Conservation (phyloP, 768 basidiomycete species). For the Rhodotorula paludigena region DNA sequence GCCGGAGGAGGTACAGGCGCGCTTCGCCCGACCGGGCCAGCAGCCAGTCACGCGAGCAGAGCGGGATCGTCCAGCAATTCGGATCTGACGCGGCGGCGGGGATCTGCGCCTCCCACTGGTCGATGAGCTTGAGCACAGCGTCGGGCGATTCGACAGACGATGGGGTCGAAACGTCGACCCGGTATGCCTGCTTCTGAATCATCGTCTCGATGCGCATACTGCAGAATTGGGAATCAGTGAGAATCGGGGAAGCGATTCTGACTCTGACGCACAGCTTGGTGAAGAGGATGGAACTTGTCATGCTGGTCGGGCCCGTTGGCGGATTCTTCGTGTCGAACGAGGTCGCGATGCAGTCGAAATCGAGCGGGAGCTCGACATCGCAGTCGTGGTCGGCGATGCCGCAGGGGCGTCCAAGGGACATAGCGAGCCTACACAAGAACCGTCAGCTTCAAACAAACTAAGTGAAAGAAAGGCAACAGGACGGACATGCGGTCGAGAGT, state of each 20-base stretch:
- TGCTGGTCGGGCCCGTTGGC: constrained; percentile 18
- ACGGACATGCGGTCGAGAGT: constrained; percentile 38
- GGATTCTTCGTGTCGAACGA: constrained; percentile 13
- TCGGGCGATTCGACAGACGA: neutral
- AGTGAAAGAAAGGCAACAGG: neutral
- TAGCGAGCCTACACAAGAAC: constrained; percentile 35
- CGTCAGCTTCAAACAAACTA: neutral
- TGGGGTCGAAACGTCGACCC: constrained; percentile 6
- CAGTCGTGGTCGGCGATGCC: constrained; percentile 43
- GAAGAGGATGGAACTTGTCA: constrained; percentile 44
- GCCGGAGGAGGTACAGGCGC: constrained; percentile 25
- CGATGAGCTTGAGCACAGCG: constrained; percentile 9
- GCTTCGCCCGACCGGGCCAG: constrained; percentile 11
- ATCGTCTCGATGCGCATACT: constrained; percentile 40
- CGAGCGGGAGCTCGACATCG: constrained; percentile 42
- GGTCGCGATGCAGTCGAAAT: constrained; percentile 41
- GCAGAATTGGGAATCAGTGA: neutral
- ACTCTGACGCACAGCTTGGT: constrained; percentile 27
- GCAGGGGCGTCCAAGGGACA: constrained; percentile 40
- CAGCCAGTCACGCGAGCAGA: constrained; percentile 26
- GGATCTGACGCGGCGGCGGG: constrained; percentile 5
- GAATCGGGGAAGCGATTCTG: too few species aligned
- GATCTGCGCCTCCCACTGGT: constrained; percentile 23
- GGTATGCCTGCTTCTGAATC: constrained; percentile 36
- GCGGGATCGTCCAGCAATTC: neutral